phyloP scores from a whole-genome alignment of 1,139 yeast genomes.

The Debaryomyces udenii region DNA sequence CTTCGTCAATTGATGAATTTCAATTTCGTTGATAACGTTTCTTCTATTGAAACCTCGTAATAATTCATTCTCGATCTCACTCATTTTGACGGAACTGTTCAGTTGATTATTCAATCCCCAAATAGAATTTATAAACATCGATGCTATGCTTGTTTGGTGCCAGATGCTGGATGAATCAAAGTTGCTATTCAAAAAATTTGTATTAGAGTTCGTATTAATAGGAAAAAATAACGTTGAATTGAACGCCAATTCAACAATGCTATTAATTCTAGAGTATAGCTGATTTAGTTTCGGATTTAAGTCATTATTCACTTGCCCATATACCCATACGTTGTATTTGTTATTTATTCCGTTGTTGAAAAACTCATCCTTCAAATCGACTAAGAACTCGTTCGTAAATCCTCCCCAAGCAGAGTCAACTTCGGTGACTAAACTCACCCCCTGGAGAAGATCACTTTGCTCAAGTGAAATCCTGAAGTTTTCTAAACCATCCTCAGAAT shows the following conservation, averaged over 20 bases:
- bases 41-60: constrained; percentile 30
- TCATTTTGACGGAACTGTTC: constrained; percentile 30
- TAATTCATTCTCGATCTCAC: constrained; percentile 33
- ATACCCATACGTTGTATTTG: constrained; percentile 48
- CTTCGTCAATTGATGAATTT: constrained; percentile 17
- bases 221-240: constrained; percentile 58
- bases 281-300: constrained; percentile 13
- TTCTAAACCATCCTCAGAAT: constrained; percentile 57
- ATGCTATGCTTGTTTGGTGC: constrained; percentile 39
- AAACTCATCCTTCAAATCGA: constrained; percentile 68
- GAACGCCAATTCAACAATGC: constrained; percentile 47
- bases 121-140: constrained; percentile 37
- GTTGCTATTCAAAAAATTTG: constrained; percentile 15
- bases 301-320: constrained; percentile 24
- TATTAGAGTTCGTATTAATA: constrained; percentile 19
- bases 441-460: constrained; percentile 72
- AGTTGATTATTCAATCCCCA: constrained; percentile 42
- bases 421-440: constrained; percentile 69
- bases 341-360: constrained; percentile 56
- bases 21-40: constrained; percentile 40
- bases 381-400: constrained; percentile 55
- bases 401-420: constrained; percentile 88
- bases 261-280: constrained; percentile 46
- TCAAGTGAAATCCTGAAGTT: constrained; percentile 70
- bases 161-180: constrained; percentile 36